Base-by-base conservation (phyloP, 768 basidiomycete genomes). In the Lyophyllum atratum region DNA sequence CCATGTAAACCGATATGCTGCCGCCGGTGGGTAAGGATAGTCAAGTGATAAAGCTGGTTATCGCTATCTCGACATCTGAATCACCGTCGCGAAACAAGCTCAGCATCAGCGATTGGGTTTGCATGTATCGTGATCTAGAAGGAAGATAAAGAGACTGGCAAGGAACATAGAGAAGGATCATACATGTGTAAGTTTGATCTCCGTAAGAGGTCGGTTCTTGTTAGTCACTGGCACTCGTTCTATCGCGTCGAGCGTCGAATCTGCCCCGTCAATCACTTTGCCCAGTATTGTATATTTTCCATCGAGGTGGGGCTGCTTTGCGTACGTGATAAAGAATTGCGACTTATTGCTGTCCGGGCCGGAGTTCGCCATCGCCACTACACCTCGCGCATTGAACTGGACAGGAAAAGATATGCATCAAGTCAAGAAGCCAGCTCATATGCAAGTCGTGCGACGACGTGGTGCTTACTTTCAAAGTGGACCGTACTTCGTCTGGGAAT, bases 301-400 rank as follows among this genome's bases (percentile, higher is more conserved):
- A 68, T 99, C 96, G 15, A 99, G 83, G 70, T 97, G 95, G 0
- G 92, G 75, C 64, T 98, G 96, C 70, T 98, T 98, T 2, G 89
- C 77, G 68, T 98, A 98, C 3, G 92, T 86, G 66, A 95, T 81
- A 69, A 93, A 93, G 70, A 93, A 93, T 69, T 94, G 91, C 43
- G 80, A 89, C 74, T 96, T 98, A 77, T 98, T 99, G 31, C 90
- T 85, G 70, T 97, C 93, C 10, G 87, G 87, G 1, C 97, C 97
- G 8, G 92, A 89, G 73, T 98, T 99, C 54, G 97, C 97, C 95
- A 98, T 98, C 26, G 97, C 97, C 15, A 98, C 88, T 62, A 98
- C 82, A 17, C 97, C 97, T 59, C 97, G 86, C 50, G 86, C 79
- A 72, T 98, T 98, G 77, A 99, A 98, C 96, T 98, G 68, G 24